Evolutionary conservation across 2,329 filamentous ascomycete species (phyloP), one percentile per base, ranked within the genome.

Genomic region (Aspergillus japonicus): DNA sequence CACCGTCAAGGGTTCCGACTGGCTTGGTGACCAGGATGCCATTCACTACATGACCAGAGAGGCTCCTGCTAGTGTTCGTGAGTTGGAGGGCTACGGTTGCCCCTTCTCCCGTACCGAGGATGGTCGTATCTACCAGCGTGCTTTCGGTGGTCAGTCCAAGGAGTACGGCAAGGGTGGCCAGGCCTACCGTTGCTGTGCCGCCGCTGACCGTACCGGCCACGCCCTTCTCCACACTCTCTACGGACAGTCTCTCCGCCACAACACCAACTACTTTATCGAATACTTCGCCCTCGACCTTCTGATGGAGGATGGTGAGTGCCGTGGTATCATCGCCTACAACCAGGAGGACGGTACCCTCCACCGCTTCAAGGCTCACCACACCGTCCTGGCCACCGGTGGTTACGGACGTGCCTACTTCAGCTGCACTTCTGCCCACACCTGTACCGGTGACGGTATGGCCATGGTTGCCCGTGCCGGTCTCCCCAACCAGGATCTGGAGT

Each of bases 221-320:
- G 95, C 95, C 72, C 90, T 99, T 68, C 87, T 99, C 55, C 95
- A 99, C 85, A 99, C 95, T 26, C 90, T 99, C 67, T 99, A 98
- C 81, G 95, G 95, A 72, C 94, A 97, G 83, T 97, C 93, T 56
- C 87, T 98, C 63, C 86, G 91, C 75, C 92, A 98, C 85, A 96
- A 97, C 85, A 97, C 94, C 75, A 97, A 97, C 84, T 99, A 97
- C 86, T 98, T 99, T 82, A 97, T 99, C 78, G 95, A 98, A 81
- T 98, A 93, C 85, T 99, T 98, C 78, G 95, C 93, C 71, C 86
- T 96, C 68, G 95, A 98, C 76, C 82, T 98, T 79, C 90, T 99
- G 72, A 98, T 98, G 95, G 90, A 97, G 81, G 91, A 96, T 72
- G 94, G 94, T 62, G 90, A 94, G 79, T 98, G 94, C 84, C 93